Evolutionary conservation across 805 yeast species (phyloP).

Genomic region (Myxozyma nipponensis): DNA sequence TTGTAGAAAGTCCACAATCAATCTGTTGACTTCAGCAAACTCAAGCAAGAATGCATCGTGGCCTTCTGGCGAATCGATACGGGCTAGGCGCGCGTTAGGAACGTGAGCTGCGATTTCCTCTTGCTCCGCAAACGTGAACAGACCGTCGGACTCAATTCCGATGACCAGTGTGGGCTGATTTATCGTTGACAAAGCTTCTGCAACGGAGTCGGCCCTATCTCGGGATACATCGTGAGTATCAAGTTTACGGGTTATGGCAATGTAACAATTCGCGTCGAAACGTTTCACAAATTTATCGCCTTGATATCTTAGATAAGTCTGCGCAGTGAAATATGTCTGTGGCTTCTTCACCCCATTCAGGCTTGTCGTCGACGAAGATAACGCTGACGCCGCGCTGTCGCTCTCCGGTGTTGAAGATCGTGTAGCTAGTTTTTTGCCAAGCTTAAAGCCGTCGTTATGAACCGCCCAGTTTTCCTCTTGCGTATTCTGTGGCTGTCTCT

Average conservation of each 20-base stretch:
- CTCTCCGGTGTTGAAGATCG: neutral
- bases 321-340: slow-evolving; percentile 83
- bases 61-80: slow-evolving; percentile 88
- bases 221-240: slow-evolving; percentile 94
- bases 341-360: slow-evolving; percentile 31
- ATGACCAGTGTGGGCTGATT: slow-evolving; percentile 75
- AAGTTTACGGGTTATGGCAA: slow-evolving; percentile 84
- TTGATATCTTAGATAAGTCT: slow-evolving; percentile 89
- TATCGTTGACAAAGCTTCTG: slow-evolving; percentile 55
- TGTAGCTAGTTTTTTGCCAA: slow-evolving; percentile 19
- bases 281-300: slow-evolving; percentile 84
- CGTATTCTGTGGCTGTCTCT: slow-evolving; percentile 30
- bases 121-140: slow-evolving; percentile 90
- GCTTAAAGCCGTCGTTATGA: slow-evolving; percentile 72
- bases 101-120: slow-evolving; percentile 72
- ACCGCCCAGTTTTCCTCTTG: slow-evolving; percentile 64
- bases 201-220: slow-evolving; percentile 52
- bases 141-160: slow-evolving; percentile 88
- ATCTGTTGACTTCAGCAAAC: slow-evolving; percentile 71
- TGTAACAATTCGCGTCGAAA: slow-evolving; percentile 96
- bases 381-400: slow-evolving; percentile 5
- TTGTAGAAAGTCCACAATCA: slow-evolving; percentile 63
- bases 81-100: slow-evolving; percentile 63
- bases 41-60: slow-evolving; percentile 95
- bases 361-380: slow-evolving; percentile 21